phyloP scores from a whole-genome alignment of 1,284 basidiomycete genomes.

The Grifola frondosa region DNA sequence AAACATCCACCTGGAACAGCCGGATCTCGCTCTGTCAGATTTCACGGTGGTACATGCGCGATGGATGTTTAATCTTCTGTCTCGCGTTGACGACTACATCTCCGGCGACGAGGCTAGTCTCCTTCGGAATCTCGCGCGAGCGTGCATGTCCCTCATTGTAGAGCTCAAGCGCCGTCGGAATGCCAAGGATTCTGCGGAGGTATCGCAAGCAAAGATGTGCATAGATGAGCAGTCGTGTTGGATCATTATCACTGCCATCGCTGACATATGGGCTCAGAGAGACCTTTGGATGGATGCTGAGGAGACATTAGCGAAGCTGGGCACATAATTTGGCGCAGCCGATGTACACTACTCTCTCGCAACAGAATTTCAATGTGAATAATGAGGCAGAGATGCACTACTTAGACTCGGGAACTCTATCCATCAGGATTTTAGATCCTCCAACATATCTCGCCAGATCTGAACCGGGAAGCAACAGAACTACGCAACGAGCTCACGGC shows the following conservation, averaged over 20 bases:
- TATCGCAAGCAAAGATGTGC: conserved; percentile 9
- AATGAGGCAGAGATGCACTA: no score
- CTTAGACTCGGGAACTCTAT: no score
- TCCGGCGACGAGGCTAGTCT: conserved; percentile 78
- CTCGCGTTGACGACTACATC: conserved; percentile 70
- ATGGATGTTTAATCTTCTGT: conserved; percentile 85
- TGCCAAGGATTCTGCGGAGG: conserved; percentile 7
- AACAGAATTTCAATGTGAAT: no score
- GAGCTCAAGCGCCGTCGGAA: conserved; percentile 28
- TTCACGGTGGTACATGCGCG: conserved; percentile 68
- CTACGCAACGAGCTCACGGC: no score
- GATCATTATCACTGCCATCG: conserved; percentile 76
- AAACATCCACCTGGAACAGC: conserved; percentile 53
- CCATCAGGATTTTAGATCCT: no score
- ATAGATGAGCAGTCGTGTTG: conserved; percentile 73
- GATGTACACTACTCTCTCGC: no score
- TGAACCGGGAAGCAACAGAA: no score
- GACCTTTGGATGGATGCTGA: conserved; percentile 86
- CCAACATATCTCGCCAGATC: no score
- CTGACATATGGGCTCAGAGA: conserved; percentile 80
- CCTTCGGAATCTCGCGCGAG: conserved; percentile 77
- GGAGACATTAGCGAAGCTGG: conserved; percentile 24
- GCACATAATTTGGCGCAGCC: no score
- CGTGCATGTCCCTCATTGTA: conserved; percentile 61
- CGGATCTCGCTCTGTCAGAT: conserved; percentile 37